Evolutionary conservation across 768 basidiomycete genomes (phyloP).

Genomic region (Suillus placidus): DNA sequence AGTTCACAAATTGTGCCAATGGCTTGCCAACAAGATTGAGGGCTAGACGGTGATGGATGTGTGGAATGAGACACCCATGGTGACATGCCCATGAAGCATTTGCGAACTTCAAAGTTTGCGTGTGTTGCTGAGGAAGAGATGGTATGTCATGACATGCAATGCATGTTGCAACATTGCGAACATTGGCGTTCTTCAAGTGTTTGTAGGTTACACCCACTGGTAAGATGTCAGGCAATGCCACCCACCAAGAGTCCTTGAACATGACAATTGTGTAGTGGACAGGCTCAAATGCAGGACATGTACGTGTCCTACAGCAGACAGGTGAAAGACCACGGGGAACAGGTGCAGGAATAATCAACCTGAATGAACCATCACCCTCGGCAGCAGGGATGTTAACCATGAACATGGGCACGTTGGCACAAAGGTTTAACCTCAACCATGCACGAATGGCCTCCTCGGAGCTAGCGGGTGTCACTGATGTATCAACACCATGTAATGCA

Average conservation of each 20-base stretch:
- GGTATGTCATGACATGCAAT: not conserved
- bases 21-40: slow-evolving; percentile 12
- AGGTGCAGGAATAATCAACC: not conserved
- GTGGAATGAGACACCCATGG: not conserved
- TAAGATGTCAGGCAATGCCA: slow-evolving; percentile 4
- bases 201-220: slow-evolving; percentile 26
- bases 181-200: slow-evolving; percentile 18
- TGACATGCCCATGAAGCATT: not conserved
- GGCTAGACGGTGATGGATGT: slow-evolving; percentile 10
- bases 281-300: slow-evolving; percentile 1
- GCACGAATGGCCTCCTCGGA: not conserved
- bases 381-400: not conserved
- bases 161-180: slow-evolving; percentile 27
- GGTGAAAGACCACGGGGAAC: not conserved
- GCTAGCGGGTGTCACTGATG: slow-evolving; percentile 17
- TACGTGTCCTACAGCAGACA: not conserved
- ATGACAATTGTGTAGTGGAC: not conserved
- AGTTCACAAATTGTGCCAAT: not conserved
- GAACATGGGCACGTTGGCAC: not conserved
- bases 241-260: slow-evolving; percentile 2
- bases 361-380: not conserved
- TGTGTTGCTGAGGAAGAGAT: not conserved
- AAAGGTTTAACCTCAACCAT: not conserved
- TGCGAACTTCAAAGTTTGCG: not conserved
- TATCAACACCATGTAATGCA: slow-evolving; percentile 25